phyloP scores from a whole-genome alignment of 1,284 basidiomycete species.

The Xerocomus amazonicus region DNA sequence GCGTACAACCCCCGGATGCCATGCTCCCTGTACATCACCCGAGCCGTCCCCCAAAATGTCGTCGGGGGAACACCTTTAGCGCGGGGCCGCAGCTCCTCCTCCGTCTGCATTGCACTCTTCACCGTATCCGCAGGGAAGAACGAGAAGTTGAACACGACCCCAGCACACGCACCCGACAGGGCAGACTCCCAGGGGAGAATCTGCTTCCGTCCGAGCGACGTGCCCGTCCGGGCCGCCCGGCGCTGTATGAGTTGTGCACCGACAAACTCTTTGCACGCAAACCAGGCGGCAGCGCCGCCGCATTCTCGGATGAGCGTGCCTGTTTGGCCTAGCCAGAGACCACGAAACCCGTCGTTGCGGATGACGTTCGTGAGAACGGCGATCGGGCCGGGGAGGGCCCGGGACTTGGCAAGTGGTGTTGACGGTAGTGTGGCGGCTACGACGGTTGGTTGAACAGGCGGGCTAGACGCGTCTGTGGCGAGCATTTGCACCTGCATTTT shows the following conservation, averaged over 20 bases:
- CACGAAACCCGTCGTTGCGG: conserved; percentile 67
- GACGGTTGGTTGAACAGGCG: conserved; percentile 16
- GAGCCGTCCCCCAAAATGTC: conserved; percentile 71
- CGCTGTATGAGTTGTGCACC: conserved; percentile 57
- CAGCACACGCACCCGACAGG: conserved; percentile 81
- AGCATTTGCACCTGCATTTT: conserved; percentile 98
- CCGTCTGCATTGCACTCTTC: conserved; percentile 95
- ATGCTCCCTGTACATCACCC: conserved; percentile 71
- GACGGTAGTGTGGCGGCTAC: conserved; percentile 3
- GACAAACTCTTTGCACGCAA: conserved; percentile 81
- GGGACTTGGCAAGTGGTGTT: conserved; percentile 2
- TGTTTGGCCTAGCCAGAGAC: conserved; percentile 94
- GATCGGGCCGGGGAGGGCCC: conserved; percentile 58
- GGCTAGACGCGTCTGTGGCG: conserved; percentile 29
- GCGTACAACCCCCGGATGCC: conserved; percentile 89
- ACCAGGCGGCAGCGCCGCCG: conserved; percentile 91
- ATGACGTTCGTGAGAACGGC: conserved; percentile 66
- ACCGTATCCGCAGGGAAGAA: conserved; percentile 93
- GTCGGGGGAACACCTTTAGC: conserved; percentile 34
- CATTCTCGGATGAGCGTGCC: conserved; percentile 95
- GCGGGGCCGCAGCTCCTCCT: conserved; percentile 75
- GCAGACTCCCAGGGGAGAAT: conserved; percentile 83
- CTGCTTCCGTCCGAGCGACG: conserved; percentile 30
- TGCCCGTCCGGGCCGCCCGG: conserved; percentile 26
- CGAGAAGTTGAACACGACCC: conserved; percentile 81